phyloP scores from a whole-genome alignment of 208 protist genomes.

The Trypanosoma brucei region DNA sequence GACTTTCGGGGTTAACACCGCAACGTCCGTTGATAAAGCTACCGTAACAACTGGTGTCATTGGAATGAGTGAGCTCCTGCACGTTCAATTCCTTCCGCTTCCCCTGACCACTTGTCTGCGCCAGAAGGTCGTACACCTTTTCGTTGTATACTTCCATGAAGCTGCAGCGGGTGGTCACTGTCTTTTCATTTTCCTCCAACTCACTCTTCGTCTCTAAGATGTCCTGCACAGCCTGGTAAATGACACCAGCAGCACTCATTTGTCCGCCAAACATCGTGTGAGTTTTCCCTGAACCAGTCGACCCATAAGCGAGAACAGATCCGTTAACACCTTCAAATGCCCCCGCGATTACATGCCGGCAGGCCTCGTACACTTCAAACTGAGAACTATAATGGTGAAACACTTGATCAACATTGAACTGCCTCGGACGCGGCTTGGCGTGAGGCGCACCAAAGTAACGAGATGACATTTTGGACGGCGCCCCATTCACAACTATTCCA shows the following conservation, averaged over 20 bases:
- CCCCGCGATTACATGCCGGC: slow-evolving; percentile 54
- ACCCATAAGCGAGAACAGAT: slow-evolving; percentile 84
- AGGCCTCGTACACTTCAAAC: slow-evolving; percentile 69
- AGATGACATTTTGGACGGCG: slow-evolving; percentile 1
- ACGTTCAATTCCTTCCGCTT: slow-evolving; percentile 47
- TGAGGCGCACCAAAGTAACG: slow-evolving; percentile 19
- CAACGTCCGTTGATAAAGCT: neutral
- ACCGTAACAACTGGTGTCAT: neutral
- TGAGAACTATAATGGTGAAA: slow-evolving; percentile 67
- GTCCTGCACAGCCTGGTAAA: slow-evolving; percentile 77
- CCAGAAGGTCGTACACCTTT: slow-evolving; percentile 77
- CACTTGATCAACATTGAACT: slow-evolving; percentile 70
- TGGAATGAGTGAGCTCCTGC: slow-evolving; percentile 26
- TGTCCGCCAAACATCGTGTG: slow-evolving; percentile 87
- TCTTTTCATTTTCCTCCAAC: slow-evolving; percentile 48
- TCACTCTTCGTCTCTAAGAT: slow-evolving; percentile 69
- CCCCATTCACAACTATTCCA: slow-evolving; percentile 45
- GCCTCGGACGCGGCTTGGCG: slow-evolving; percentile 28
- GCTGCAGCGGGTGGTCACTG: slow-evolving; percentile 52
- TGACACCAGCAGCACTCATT: slow-evolving; percentile 66
- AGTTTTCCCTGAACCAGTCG: slow-evolving; percentile 86
- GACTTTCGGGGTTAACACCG: slow-evolving; percentile 28
- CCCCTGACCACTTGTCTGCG: slow-evolving; percentile 10
- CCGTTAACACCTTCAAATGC: slow-evolving; percentile 82
- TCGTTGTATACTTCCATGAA: slow-evolving; percentile 91